phyloP scores from a whole-genome alignment of 2,329 filamentous ascomycete species.

The Plenodomus lindquistii region DNA sequence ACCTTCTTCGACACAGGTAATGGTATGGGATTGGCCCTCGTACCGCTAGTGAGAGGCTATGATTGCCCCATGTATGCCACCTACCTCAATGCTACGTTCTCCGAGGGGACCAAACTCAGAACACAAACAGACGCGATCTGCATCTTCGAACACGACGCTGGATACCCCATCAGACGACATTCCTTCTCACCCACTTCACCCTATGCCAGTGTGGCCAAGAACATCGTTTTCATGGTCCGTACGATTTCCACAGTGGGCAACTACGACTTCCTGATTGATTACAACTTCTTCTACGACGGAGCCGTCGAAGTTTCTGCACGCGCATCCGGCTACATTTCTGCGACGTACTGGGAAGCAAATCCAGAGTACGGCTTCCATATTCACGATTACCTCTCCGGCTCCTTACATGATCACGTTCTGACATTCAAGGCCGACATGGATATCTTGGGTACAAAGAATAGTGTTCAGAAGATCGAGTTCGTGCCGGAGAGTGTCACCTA shows the following conservation, averaged over 20 bases:
- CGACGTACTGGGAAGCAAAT: conserved; percentile 28
- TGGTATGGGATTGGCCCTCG: too few species aligned
- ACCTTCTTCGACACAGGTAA: too few species aligned
- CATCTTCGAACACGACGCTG: conserved; percentile 30
- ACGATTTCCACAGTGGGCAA: conserved; percentile 55
- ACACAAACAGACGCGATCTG: too few species aligned
- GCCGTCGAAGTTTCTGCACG: conserved; percentile 29
- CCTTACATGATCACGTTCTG: too few species aligned
- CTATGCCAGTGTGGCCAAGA: conserved; percentile 38
- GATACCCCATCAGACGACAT: conserved; percentile 40
- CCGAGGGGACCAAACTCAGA: too few species aligned
- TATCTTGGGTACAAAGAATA: too few species aligned
- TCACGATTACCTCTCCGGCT: conserved; percentile 43
- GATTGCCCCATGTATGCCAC: too few species aligned
- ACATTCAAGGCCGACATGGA: too few species aligned
- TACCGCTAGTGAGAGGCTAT: too few species aligned
- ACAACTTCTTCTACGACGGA: conserved; percentile 34
- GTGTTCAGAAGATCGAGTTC: too few species aligned
- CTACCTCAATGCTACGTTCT: too few species aligned
- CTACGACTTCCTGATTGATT: conserved; percentile 35
- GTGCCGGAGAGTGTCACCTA: too few species aligned
- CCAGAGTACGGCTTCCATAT: conserved; percentile 46
- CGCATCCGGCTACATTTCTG: conserved; percentile 35
- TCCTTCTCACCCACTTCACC: conserved; percentile 9
- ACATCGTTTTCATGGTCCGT: conserved; percentile 49